Conservation (phyloP, 2,329 filamentous ascomycete genomes). For the Sphaceloma murrayae region DNA sequence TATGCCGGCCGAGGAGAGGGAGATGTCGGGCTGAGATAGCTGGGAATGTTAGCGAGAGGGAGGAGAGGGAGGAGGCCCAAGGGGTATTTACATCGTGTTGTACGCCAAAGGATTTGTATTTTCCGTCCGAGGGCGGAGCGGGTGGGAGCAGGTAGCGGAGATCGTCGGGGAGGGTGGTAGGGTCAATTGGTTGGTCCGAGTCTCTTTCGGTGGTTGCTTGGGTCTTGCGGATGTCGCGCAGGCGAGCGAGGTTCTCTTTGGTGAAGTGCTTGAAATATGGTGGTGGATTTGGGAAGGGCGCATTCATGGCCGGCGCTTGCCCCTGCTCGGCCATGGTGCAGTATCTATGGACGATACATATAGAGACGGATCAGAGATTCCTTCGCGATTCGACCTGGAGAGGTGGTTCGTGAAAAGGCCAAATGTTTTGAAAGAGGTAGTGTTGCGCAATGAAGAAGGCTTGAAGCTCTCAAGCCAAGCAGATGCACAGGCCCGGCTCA, state of each 20-base stretch:
- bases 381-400: too few species aligned
- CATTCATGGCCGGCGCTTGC: conserved; percentile 37
- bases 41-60: conserved; percentile 21
- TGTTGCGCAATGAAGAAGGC: background rate
- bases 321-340: conserved; percentile 51
- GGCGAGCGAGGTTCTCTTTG: conserved; percentile 55
- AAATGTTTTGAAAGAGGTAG: background rate
- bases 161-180: conserved; percentile 54
- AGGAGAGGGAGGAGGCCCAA: conserved; percentile 16
- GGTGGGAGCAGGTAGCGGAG: conserved; percentile 75
- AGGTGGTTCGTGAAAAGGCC: too few species aligned
- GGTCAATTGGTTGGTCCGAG: conserved; percentile 21
- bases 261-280: conserved; percentile 88
- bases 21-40: conserved; percentile 52
- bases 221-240: conserved; percentile 31
- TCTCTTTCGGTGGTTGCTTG: conserved; percentile 21
- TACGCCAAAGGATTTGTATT: conserved; percentile 66
- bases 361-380: too few species aligned
- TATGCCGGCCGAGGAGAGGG: conserved; percentile 61
- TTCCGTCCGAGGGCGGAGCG: conserved; percentile 57
- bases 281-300: conserved; percentile 76
- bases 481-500: background rate
- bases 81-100: conserved; percentile 44
- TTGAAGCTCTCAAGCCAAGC: too few species aligned
- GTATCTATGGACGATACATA: too few species aligned